These are phyloP conservation scores for Phanerochaete sordida DNA, from an alignment of 768 basidiomycete species.

Conservation along the genomic window DNA sequence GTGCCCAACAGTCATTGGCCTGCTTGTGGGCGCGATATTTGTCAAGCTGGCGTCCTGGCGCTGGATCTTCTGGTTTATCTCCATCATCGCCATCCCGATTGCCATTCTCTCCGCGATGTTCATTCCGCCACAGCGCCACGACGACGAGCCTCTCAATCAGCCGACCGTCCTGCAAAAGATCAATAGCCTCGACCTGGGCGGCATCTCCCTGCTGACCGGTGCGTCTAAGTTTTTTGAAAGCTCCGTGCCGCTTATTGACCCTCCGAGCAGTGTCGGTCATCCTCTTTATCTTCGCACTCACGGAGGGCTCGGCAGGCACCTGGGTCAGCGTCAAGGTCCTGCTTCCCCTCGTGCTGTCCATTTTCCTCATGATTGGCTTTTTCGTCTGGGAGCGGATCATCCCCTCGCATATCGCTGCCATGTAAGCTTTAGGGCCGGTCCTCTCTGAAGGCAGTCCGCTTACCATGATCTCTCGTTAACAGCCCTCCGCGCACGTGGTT, in stretches of 20 bases:
- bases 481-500: conserved; percentile 31
- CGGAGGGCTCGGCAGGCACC: conserved; percentile 32
- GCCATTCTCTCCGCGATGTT: conserved; percentile 21
- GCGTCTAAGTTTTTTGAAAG: neutral
- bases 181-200: conserved; percentile 23
- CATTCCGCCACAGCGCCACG: conserved; percentile 16
- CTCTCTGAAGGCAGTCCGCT: neutral
- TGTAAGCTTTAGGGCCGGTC: conserved; percentile 13
- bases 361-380: conserved; percentile 31
- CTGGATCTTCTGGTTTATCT: conserved; percentile 41
- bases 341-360: conserved; percentile 36
- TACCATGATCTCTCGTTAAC: neutral
- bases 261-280: conserved; percentile 22
- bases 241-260: no score
- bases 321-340: conserved; percentile 35
- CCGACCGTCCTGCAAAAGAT: conserved; percentile 1
- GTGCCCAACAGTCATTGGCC: conserved; percentile 19
- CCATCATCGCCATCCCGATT: conserved; percentile 30
- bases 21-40: conserved; percentile 30
- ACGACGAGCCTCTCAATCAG: neutral
- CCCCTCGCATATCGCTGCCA: conserved; percentile 28
- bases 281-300: conserved; percentile 30
- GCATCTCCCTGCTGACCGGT: conserved; percentile 26
- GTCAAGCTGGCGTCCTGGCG: conserved; percentile 29
- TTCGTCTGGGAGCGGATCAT: conserved; percentile 35